A percentile compares a stretch with the other conserved stretches of the same genome.
phyloP scores from a whole-genome alignment of 176 grass and related monocot genomes.

The Ensete ventricosum region DNA sequence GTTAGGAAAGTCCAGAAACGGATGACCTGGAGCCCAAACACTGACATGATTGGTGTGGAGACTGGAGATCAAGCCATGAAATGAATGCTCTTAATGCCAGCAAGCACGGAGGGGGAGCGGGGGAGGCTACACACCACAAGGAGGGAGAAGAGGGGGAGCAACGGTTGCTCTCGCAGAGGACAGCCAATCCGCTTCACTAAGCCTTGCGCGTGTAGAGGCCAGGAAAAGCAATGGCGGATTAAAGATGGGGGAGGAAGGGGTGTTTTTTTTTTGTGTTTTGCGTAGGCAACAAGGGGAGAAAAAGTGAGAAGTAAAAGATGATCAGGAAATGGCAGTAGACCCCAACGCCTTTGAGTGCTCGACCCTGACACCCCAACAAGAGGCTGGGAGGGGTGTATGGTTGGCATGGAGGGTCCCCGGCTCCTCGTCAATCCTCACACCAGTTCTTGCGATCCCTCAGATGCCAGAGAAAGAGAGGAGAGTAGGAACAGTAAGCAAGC shows the following conservation, averaged over 20 bases:
- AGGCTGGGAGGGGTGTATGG: not conserved
- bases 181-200: too few species aligned
- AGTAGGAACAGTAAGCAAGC: not conserved
- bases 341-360: not conserved
- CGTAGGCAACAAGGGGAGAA: not conserved
- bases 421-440: not conserved
- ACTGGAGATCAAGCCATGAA: too few species aligned
- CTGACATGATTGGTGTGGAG: too few species aligned
- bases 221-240: not conserved
- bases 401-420: not conserved
- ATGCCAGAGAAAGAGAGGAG: not conserved
- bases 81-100: too few species aligned
- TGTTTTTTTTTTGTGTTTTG: not conserved
- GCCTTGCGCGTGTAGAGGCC: not conserved
- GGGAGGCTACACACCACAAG: too few species aligned
- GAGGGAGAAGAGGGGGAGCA: too few species aligned
- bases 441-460: not conserved
- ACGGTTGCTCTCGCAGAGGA: too few species aligned
- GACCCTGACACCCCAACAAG: conserved; percentile 2
- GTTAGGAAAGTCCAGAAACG: too few species aligned
- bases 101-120: too few species aligned
- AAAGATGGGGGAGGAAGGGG: not conserved
- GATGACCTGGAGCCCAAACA: too few species aligned
- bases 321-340: not conserved
- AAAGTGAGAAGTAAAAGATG: not conserved